phyloP scores from a whole-genome alignment of 2,329 filamentous ascomycete genomes.

The Cercospora sp. region DNA sequence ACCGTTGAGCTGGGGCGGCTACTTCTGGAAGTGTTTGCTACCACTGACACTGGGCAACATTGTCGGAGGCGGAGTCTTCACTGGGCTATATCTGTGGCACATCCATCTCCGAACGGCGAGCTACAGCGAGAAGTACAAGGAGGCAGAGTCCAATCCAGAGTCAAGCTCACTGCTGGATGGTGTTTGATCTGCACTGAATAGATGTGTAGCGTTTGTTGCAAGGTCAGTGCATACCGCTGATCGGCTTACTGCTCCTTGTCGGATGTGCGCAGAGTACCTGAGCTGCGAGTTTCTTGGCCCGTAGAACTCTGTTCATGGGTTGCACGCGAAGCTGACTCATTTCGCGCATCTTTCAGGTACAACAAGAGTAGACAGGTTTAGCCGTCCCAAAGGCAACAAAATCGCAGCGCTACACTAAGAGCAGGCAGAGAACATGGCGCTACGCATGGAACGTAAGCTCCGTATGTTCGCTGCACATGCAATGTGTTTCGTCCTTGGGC shows the following conservation, averaged over 20 bases:
- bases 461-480: not conserved
- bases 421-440: not conserved
- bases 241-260: not conserved
- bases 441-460: not conserved
- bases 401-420: too few species aligned
- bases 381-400: too few species aligned
- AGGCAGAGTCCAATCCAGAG: constrained; percentile 10
- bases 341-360: not conserved
- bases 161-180: constrained; percentile 6
- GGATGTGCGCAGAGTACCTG: not conserved
- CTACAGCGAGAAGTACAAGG: constrained; percentile 11
- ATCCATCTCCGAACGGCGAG: constrained; percentile 17
- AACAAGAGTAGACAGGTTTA: too few species aligned
- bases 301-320: not conserved
- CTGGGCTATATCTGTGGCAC: constrained; percentile 28
- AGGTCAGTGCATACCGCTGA: not conserved
- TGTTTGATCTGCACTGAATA: not conserved
- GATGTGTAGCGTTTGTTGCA: not conserved
- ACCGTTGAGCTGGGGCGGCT: constrained; percentile 26
- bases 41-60: constrained; percentile 34
- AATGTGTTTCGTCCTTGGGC: not conserved
- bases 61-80: constrained; percentile 31
- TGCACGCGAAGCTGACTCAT: not conserved
- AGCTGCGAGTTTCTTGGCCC: not conserved
- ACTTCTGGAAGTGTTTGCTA: constrained; percentile 34